Conservation (phyloP, 768 basidiomycete genomes). For the Cystofilobasidium bisporidii region DNA sequence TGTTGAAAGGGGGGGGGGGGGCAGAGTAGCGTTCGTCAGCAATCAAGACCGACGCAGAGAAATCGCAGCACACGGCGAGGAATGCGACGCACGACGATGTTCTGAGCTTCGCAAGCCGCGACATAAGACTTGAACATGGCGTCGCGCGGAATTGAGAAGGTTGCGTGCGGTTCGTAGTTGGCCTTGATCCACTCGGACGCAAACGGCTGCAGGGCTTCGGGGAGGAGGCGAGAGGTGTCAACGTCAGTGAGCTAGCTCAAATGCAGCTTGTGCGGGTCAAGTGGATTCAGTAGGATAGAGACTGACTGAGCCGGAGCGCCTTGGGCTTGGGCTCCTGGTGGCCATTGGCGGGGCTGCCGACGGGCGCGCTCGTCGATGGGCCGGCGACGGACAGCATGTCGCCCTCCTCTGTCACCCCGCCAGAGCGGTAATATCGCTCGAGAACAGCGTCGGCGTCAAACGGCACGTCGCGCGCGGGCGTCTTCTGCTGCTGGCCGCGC, state of each 20-base stretch:
- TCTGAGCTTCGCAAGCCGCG: neutral
- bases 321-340: neutral
- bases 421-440: neutral
- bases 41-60: neutral
- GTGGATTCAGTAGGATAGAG: neutral
- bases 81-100: neutral
- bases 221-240: neutral
- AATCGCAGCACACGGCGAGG: neutral
- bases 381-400: neutral
- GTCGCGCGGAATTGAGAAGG: neutral
- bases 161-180: neutral
- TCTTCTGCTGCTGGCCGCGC: neutral
- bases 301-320: neutral
- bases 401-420: neutral
- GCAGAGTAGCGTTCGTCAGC: neutral
- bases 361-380: neutral
- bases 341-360: too few species aligned
- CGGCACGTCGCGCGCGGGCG: neutral
- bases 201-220: neutral
- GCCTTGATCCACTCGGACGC: conserved; percentile 1
- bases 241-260: neutral
- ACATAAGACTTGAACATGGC: neutral
- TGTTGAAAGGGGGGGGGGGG: too few species aligned
- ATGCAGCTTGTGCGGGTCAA: neutral
- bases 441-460: neutral